phyloP scores from a whole-genome alignment of 2,329 filamentous ascomycete species.

The Blastomyces gilchristii region DNA sequence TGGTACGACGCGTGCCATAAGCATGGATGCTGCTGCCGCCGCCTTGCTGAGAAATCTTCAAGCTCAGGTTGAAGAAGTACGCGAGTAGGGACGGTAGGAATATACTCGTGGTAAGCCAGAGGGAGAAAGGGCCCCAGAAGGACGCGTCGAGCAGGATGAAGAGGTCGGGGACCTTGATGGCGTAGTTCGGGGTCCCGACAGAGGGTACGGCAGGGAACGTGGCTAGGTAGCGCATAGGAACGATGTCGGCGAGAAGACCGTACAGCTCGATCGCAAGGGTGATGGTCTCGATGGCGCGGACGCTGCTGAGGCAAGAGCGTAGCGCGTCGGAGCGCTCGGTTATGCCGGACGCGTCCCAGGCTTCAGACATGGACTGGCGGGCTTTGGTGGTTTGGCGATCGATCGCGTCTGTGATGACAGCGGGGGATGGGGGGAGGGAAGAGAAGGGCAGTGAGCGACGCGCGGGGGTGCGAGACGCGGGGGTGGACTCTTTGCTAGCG shows the following conservation, averaged over 20 bases:
- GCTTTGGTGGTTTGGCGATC: slow-evolving; percentile 49
- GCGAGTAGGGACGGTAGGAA: slow-evolving; percentile 60
- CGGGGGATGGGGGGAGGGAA: slow-evolving; percentile 69
- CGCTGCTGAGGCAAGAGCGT: slow-evolving; percentile 58
- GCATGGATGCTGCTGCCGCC: slow-evolving; percentile 11
- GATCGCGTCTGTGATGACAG: slow-evolving; percentile 63
- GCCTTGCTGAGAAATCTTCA: slow-evolving; percentile 32
- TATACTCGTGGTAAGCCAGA: slow-evolving; percentile 66
- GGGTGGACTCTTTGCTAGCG: slow-evolving; percentile 30
- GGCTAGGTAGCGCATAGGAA: slow-evolving; percentile 63
- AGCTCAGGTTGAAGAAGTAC: slow-evolving; percentile 84
- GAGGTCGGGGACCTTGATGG: slow-evolving; percentile 66
- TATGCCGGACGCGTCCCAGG: slow-evolving; percentile 29
- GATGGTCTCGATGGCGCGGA: slow-evolving; percentile 54
- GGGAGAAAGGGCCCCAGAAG: slow-evolving; percentile 74
- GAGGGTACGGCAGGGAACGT: slow-evolving; percentile 54
- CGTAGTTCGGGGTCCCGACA: slow-evolving; percentile 48
- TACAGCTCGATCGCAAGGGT: slow-evolving; percentile 60
- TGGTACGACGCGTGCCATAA: slow-evolving; percentile 20
- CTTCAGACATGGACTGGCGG: slow-evolving; percentile 26
- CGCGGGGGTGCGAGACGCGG: slow-evolving; percentile 33
- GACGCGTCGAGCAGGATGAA: slow-evolving; percentile 63
- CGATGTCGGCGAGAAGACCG: slow-evolving; percentile 57
- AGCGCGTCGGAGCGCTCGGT: slow-evolving; percentile 48
- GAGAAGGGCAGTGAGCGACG: slow-evolving; percentile 42